Evolutionary conservation across 2,329 filamentous ascomycete species (phyloP), one percentile per base, ranked within the genome.

Genomic region (Dactylonectria macrodidyma): DNA sequence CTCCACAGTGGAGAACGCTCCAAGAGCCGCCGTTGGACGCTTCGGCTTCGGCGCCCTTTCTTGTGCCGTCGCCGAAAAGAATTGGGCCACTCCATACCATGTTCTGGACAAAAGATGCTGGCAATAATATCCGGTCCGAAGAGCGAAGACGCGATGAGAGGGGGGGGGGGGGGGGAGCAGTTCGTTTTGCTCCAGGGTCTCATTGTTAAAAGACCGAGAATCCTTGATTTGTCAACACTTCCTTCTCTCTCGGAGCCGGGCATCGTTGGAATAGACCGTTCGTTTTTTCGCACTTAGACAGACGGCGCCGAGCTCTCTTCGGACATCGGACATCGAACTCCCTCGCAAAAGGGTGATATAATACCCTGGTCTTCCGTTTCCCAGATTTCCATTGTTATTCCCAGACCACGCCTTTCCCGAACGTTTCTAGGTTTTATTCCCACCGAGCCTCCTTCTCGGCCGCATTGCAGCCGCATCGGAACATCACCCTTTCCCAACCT

Each of bases 201-300:
- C 51, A 19, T 54, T 19, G 14, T 54, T 19, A 16, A 16, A 12
- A n/a, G 33, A 11, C n/a, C 14, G 30, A 33, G 26, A 11, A 34
- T 22, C 51, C 22, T 22, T 1, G 33, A 8, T 12, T 54, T 54
- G 50, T 54, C 26, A 51, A 33, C n/a, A 44, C 16, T n/a, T 7
- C 41, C 1, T 44, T 16, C n/a, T 14, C 14, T n/a, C 34, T 59
- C 64, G 64, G 59, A 55, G 59, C 59, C 59, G 52, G 58, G 58
- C 14, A 33, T 38, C 16, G 3, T n/a, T 33, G 8, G 22, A 22
- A 58, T 55, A 41, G 12, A 14, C 16, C 16, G 16, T 24, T 34
- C 19, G 26, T 30, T 30, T 30, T 30, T n/a, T 19, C 24, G 24
- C 2, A 4, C 26, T 30, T 30, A 7, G 26, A 30, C 26, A 59